These are phyloP conservation scores for Salvia miltiorrhiza DNA, from an alignment of 257 asterid genomes.

Conservation along the genomic window DNA sequence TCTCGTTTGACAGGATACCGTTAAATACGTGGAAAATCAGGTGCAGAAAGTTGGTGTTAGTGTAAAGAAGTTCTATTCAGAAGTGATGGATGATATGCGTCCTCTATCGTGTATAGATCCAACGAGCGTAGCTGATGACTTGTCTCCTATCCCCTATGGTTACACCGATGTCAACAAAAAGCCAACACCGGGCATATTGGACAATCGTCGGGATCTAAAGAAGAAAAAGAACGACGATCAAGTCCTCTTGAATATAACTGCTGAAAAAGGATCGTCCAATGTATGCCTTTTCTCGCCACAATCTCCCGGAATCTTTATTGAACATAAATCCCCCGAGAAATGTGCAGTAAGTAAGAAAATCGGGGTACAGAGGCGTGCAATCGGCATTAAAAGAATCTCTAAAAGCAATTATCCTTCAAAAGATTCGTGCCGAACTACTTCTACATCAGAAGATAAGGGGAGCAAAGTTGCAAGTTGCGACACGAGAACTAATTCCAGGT, in stretches of 20 bases:
- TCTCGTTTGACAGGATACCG: conserved; percentile 56
- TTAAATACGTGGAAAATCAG: conserved; percentile 75
- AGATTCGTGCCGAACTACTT: conserved; percentile 7
- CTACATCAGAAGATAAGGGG: conserved; percentile 26
- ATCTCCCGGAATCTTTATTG: conserved; percentile 25
- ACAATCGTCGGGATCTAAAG: conserved; percentile 16
- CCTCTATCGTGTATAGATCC: conserved; percentile 53
- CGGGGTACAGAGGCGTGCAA: conserved; percentile 45
- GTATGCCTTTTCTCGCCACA: conserved; percentile 14
- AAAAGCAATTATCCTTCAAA: conserved; percentile 23
- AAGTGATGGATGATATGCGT: conserved; percentile 64
- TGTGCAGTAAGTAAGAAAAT: conserved; percentile 35
- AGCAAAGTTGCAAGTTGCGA: conserved; percentile 13
- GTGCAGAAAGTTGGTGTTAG: conserved; percentile 73
- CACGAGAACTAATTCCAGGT: not conserved
- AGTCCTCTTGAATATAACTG: conserved; percentile 31
- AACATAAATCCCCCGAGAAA: conserved; percentile 23
- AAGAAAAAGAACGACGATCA: conserved; percentile 38
- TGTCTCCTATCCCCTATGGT: conserved; percentile 42
- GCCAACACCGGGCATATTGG: conserved; percentile 29
- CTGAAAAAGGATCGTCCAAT: not conserved
- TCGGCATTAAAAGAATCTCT: conserved; percentile 48
- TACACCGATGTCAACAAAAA: conserved; percentile 36
- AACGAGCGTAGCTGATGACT: conserved; percentile 48
- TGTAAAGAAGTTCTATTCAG: conserved; percentile 76